Evolutionary conservation across 2,329 filamentous ascomycete species (phyloP).

Genomic region (Calycina herbarum): DNA sequence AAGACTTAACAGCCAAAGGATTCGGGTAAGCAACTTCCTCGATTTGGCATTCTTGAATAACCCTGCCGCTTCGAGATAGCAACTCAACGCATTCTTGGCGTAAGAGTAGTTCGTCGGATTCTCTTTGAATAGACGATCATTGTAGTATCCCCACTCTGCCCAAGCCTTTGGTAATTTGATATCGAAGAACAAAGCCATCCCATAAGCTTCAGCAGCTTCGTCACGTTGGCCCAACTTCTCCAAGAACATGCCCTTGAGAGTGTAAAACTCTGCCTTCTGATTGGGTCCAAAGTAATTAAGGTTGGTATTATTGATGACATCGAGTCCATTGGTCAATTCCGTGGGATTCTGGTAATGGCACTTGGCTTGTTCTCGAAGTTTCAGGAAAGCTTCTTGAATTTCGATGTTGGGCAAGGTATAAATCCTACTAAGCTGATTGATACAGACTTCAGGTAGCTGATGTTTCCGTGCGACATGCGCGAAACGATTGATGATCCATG

Average conservation of each 20-base stretch:
- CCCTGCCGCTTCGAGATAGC: slow-evolving; percentile 92
- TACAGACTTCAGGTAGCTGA: slow-evolving; percentile 93
- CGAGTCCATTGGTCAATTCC: slow-evolving; percentile 87
- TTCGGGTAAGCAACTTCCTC: slow-evolving; percentile 86
- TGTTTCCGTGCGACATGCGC: slow-evolving; percentile 98
- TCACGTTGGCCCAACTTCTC: slow-evolving; percentile 89
- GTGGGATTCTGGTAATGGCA: slow-evolving; percentile 96
- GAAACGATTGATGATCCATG: slow-evolving; percentile 99
- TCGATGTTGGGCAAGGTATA: slow-evolving; percentile 99
- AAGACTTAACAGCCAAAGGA: slow-evolving; percentile 92
- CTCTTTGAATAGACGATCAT: slow-evolving; percentile 93
- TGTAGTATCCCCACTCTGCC: slow-evolving; percentile 99
- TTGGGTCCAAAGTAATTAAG: slow-evolving; percentile 95
- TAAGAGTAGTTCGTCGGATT: slow-evolving; percentile 78
- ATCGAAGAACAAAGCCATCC: slow-evolving; percentile 93
- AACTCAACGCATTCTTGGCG: slow-evolving; percentile 89
- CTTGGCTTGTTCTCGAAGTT: slow-evolving; percentile 96
- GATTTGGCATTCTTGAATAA: slow-evolving; percentile 98
- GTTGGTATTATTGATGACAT: slow-evolving; percentile 99
- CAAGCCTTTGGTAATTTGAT: slow-evolving; percentile 94
- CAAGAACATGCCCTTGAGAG: slow-evolving; percentile 98
- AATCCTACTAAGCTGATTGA: slow-evolving; percentile 93
- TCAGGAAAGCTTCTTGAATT: slow-evolving; percentile 98
- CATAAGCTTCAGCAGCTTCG: slow-evolving; percentile 91
- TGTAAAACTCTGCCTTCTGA: slow-evolving; percentile 99